A percentile compares a stretch with the other conserved stretches of the same genome.
phyloP scores from a whole-genome alignment of 345 rosid species.

The Acer negundo region DNA sequence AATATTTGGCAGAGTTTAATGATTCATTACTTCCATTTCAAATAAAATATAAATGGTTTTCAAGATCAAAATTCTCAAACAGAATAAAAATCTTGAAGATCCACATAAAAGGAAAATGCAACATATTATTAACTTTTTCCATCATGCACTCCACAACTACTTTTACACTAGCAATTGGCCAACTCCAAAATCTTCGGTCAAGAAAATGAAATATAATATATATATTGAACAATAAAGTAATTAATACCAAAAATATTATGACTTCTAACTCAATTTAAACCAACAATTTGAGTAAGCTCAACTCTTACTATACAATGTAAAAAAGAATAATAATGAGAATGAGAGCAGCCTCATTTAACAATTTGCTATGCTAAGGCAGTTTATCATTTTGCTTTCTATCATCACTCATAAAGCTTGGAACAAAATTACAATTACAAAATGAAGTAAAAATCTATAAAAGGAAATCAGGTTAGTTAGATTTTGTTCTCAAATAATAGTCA shows the following conservation, averaged over 20 bases:
- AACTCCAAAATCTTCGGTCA: background rate
- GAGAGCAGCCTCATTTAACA: background rate
- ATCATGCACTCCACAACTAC: no score
- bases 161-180: background rate
- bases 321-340: background rate
- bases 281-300: background rate
- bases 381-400: background rate
- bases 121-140: no score
- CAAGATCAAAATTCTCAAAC: no score
- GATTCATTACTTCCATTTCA: no score
- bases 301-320: no score
- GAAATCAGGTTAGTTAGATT: conserved; percentile 6
- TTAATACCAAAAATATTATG: background rate
- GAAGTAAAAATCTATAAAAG: background rate
- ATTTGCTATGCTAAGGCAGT: background rate
- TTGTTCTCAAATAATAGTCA: conserved; percentile 40
- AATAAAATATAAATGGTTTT: no score
- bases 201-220: background rate
- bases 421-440: background rate
- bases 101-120: no score
- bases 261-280: background rate
- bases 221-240: background rate
- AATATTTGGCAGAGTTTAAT: no score
- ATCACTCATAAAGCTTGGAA: background rate
- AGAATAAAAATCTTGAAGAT: no score